Evolutionary conservation across 2,329 filamentous ascomycete species (phyloP).

Genomic region (Gaeumannomyces tritici): DNA sequence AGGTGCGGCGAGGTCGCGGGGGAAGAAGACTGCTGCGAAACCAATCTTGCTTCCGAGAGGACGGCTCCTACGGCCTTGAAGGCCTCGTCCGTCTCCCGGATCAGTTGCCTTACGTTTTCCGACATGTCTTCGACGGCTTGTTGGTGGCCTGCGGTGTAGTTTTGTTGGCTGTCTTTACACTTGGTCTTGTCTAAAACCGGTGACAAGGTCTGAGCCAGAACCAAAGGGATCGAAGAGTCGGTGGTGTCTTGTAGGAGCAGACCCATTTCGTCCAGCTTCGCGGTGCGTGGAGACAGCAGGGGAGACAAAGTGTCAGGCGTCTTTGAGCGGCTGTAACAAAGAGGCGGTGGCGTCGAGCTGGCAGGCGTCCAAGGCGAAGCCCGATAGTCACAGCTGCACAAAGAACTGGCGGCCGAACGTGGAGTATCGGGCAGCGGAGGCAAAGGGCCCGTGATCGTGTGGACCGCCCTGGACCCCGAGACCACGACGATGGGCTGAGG

Average conservation of each 20-base stretch:
- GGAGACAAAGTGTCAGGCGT: background rate
- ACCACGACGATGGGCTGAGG: constrained; percentile 27
- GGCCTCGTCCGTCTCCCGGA: constrained; percentile 38
- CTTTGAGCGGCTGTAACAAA: constrained; percentile 9
- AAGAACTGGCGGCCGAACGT: constrained; percentile 33
- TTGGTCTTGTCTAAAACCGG: background rate
- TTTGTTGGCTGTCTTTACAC: background rate
- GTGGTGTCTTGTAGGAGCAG: too few species aligned
- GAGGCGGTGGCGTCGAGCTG: constrained; percentile 7
- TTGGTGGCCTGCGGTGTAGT: background rate
- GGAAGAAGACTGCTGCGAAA: constrained; percentile 3
- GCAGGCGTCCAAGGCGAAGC: constrained; percentile 10
- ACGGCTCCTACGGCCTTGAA: constrained; percentile 35
- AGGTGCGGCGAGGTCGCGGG: background rate
- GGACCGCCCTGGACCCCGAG: constrained; percentile 26
- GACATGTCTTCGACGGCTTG: constrained; percentile 15
- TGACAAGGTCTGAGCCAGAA: background rate
- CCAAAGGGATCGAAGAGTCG: too few species aligned
- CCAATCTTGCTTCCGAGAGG: constrained; percentile 13
- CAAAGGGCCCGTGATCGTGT: constrained; percentile 25
- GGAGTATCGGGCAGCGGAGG: constrained; percentile 23
- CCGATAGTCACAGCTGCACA: constrained; percentile 30
- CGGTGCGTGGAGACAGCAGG: background rate
- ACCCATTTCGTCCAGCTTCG: background rate
- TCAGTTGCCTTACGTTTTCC: constrained; percentile 33